Percentiles rank a stretch among this genome's conserved stretches.
Conservation (phyloP, 2,329 filamentous ascomycete species). For the Mycogone perniciosa region DNA sequence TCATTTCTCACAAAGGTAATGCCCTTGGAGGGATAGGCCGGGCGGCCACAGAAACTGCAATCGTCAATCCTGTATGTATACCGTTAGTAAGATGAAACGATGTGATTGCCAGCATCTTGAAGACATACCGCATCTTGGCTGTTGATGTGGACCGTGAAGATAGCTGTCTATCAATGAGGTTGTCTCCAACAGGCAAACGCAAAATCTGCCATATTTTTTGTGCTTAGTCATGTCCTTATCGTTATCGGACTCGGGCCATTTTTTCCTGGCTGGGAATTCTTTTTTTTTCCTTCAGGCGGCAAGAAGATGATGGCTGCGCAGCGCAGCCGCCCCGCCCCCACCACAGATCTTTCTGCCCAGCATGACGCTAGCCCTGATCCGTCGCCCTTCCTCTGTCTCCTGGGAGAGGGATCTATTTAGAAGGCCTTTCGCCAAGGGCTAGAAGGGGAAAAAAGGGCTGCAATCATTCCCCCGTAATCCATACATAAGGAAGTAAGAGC, state of each 20-base stretch:
- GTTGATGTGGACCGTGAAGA: constrained; percentile 9
- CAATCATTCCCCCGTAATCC: too few relatives aligned
- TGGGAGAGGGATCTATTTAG: too few relatives aligned
- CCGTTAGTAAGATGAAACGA: neutral
- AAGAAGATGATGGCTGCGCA: neutral
- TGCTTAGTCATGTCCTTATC: constrained; percentile 11
- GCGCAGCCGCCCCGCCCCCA: neutral
- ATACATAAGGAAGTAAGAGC: too few relatives aligned
- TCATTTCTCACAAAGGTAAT: constrained; percentile 48
- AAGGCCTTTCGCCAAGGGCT: too few relatives aligned
- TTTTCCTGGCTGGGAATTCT: neutral
- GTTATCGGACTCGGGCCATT: neutral
- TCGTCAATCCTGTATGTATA: constrained; percentile 33
- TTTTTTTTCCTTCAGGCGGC: neutral
- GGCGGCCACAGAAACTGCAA: constrained; percentile 42
- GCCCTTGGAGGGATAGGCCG: constrained; percentile 50
- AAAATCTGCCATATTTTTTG: constrained; percentile 12
- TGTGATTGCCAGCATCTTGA: neutral
- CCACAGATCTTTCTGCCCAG: neutral
- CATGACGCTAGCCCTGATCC: constrained; percentile 7
- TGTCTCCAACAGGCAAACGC: constrained; percentile 3
- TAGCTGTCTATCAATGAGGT: constrained; percentile 6
- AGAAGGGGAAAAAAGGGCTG: too few relatives aligned
- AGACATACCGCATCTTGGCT: constrained; percentile 12
- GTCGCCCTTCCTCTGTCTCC: neutral